phyloP scores from a whole-genome alignment of 345 rosid species.

The Aethionema arabicum region DNA sequence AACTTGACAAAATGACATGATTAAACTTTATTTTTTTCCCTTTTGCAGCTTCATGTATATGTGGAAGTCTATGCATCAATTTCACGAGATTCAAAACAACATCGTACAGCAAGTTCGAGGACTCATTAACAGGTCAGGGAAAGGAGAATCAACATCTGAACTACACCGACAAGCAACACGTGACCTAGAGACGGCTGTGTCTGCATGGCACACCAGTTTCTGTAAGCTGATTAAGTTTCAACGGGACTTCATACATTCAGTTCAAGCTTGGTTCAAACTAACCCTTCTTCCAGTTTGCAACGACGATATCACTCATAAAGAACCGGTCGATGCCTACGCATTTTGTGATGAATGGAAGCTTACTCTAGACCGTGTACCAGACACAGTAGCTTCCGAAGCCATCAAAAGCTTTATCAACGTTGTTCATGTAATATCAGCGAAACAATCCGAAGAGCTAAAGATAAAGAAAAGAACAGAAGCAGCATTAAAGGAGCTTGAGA shows the following conservation, averaged over 20 bases:
- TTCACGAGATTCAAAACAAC: constrained; percentile 78
- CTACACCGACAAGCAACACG: constrained; percentile 92
- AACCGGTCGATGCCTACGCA: constrained; percentile 52
- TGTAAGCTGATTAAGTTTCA: constrained; percentile 78
- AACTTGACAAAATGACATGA: background rate
- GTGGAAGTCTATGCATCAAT: constrained; percentile 93
- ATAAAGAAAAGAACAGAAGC: constrained; percentile 70
- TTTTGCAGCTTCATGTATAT: constrained; percentile 85
- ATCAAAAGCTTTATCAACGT: constrained; percentile 91
- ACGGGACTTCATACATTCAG: constrained; percentile 66
- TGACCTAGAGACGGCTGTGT: constrained; percentile 82
- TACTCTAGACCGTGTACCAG: constrained; percentile 89
- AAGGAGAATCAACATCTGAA: constrained; percentile 86
- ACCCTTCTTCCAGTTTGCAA: constrained; percentile 72
- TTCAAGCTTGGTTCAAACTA: constrained; percentile 95
- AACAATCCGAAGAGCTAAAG: constrained; percentile 84
- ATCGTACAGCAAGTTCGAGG: constrained; percentile 96
- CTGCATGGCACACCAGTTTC: constrained; percentile 91
- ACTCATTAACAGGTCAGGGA: constrained; percentile 68
- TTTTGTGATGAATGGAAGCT: constrained; percentile 97
- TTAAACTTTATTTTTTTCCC: constrained; percentile 1
- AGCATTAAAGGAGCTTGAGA: constrained; percentile 87
- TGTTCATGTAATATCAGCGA: constrained; percentile 69
- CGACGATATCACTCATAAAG: constrained; percentile 42
- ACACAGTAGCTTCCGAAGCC: constrained; percentile 96